phyloP scores from a whole-genome alignment of 352 stramenopile genomes.

The Phytophthora melonis region DNA sequence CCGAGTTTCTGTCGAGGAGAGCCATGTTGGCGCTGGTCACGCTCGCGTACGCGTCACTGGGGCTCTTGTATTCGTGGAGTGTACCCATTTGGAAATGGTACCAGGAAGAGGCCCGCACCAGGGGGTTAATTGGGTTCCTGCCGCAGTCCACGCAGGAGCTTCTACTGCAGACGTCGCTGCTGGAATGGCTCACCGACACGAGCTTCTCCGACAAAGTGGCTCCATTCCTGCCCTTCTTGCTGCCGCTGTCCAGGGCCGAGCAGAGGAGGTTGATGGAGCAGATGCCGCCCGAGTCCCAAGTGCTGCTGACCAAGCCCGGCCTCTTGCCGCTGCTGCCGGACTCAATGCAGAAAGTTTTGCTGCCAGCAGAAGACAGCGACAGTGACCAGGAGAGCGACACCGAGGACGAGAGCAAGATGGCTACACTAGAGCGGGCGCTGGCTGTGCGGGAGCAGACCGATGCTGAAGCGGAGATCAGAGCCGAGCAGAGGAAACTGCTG shows the following conservation, averaged over 20 bases:
- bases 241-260: slow-evolving; percentile 73
- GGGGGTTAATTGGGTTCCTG: slow-evolving; percentile 72
- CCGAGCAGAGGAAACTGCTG: slow-evolving; percentile 26
- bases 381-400: slow-evolving; percentile 19
- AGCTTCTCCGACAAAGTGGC: slow-evolving; percentile 75
- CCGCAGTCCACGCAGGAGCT: slow-evolving; percentile 66
- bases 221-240: slow-evolving; percentile 79
- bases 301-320: slow-evolving; percentile 77
- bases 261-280: slow-evolving; percentile 77
- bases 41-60: slow-evolving; percentile 68
- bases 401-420: neutral
- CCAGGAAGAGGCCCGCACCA: slow-evolving; percentile 56
- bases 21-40: slow-evolving; percentile 77
- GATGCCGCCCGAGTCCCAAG: slow-evolving; percentile 71
- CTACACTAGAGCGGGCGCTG: slow-evolving; percentile 1
- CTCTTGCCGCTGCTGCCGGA: slow-evolving; percentile 70
- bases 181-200: slow-evolving; percentile 88
- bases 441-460: slow-evolving; percentile 15
- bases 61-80: slow-evolving; percentile 83
- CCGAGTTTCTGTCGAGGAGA: slow-evolving; percentile 78
- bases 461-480: neutral
- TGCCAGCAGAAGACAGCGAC: slow-evolving; percentile 42
- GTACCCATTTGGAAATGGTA: slow-evolving; percentile 86
- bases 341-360: slow-evolving; percentile 63
- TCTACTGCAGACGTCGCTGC: slow-evolving; percentile 75